Percentiles rank a stretch among this genome's conserved stretches.
Evolutionary conservation across 1,284 basidiomycete genomes (phyloP).

Genomic region (Neonothopanus nambi): DNA sequence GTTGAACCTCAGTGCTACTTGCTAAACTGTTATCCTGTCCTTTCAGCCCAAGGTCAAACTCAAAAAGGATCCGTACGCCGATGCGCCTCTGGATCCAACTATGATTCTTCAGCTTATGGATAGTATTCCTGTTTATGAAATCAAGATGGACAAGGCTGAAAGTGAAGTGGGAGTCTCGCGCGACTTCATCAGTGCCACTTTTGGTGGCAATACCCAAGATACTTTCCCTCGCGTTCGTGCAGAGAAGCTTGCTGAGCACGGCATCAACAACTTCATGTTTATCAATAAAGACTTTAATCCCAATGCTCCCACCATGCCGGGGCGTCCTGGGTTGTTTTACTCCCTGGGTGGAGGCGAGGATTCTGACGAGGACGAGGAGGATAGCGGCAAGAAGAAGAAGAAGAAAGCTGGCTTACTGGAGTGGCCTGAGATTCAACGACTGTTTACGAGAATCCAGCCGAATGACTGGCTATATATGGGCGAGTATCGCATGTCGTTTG

Average conservation of each 20-base stretch:
- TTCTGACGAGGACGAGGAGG: neutral
- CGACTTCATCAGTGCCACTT: constrained; percentile 30
- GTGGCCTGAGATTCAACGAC: constrained; percentile 11
- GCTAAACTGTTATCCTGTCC: neutral
- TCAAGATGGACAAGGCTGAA: constrained; percentile 14
- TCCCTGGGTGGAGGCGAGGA: neutral
- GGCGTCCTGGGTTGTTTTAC: constrained; percentile 37
- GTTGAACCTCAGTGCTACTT: too few relatives aligned
- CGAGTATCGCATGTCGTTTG: constrained; percentile 25
- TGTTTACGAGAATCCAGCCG: constrained; percentile 23
- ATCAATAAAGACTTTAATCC: constrained; percentile 35
- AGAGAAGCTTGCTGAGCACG: constrained; percentile 26
- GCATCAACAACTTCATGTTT: constrained; percentile 35
- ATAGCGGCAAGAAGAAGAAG: neutral
- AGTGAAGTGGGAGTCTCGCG: constrained; percentile 24
- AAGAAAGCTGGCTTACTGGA: neutral
- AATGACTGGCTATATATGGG: constrained; percentile 31
- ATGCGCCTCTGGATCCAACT: constrained; percentile 2
- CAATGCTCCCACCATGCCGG: constrained; percentile 35
- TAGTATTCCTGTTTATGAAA: constrained; percentile 8
- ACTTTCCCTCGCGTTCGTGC: constrained; percentile 30
- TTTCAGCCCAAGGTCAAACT: constrained; percentile 13
- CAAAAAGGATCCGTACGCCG: constrained; percentile 4
- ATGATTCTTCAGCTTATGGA: neutral
- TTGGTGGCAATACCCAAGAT: constrained; percentile 33